These are phyloP conservation scores for Diaporthe caulivora DNA, from an alignment of 2,329 filamentous ascomycete genomes.

Conservation along the genomic window DNA sequence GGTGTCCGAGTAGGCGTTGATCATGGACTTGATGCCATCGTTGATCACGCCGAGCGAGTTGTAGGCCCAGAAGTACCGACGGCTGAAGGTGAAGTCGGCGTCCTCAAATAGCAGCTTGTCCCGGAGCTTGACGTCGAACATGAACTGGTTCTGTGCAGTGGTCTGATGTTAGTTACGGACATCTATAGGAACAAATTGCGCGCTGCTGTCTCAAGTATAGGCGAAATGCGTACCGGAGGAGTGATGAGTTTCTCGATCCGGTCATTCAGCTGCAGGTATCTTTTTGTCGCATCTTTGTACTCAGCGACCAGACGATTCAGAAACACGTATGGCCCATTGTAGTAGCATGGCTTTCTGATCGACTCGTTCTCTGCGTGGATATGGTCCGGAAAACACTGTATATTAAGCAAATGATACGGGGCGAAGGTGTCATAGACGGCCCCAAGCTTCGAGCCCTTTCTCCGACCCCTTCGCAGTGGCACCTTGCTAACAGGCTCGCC, in stretches of 20 bases:
- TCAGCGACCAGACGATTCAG: slow-evolving; percentile 69
- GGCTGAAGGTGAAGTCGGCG: slow-evolving; percentile 69
- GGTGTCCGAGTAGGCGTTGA: slow-evolving; percentile 67
- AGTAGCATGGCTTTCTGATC: slow-evolving; percentile 62
- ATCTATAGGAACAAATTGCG: neutral
- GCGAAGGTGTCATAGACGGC: slow-evolving; percentile 70
- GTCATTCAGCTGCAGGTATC: slow-evolving; percentile 68
- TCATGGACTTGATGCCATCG: slow-evolving; percentile 69
- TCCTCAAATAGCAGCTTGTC: slow-evolving; percentile 73
- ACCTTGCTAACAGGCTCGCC: slow-evolving; percentile 64
- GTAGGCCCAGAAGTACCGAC: slow-evolving; percentile 73
- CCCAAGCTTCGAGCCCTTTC: slow-evolving; percentile 59
- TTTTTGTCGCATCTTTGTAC: slow-evolving; percentile 70
- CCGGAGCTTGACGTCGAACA: slow-evolving; percentile 67
- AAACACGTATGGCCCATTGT: slow-evolving; percentile 73
- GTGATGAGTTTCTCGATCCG: slow-evolving; percentile 70
- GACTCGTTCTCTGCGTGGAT: slow-evolving; percentile 67
- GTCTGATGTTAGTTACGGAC: neutral
- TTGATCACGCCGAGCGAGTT: slow-evolving; percentile 72
- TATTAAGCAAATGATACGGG: slow-evolving; percentile 70
- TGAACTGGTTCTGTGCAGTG: slow-evolving; percentile 59
- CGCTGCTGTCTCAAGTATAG: neutral
- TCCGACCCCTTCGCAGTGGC: slow-evolving; percentile 61
- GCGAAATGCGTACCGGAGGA: slow-evolving; percentile 57
- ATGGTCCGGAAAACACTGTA: slow-evolving; percentile 72